phyloP scores from a whole-genome alignment of 345 rosid species.

The Salix udensis region DNA sequence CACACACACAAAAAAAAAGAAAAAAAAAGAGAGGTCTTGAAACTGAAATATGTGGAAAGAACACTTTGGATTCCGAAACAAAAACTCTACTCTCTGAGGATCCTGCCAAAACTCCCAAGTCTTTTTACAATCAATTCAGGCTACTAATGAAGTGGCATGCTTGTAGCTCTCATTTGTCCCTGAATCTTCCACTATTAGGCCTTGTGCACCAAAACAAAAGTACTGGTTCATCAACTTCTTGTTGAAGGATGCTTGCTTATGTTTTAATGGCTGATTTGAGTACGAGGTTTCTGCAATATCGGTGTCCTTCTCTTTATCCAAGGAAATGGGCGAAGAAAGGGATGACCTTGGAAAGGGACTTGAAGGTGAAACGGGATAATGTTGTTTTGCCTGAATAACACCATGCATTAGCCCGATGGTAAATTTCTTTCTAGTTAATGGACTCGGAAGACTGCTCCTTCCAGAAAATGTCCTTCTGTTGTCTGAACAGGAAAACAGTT shows the following conservation, averaged over 20 bases:
- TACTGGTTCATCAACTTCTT: slow-evolving; percentile 60
- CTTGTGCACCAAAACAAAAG: slow-evolving; percentile 64
- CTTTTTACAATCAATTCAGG: slow-evolving; percentile 22
- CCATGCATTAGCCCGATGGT: slow-evolving; percentile 67
- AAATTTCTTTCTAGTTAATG: slow-evolving; percentile 54
- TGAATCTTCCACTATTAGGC: slow-evolving; percentile 45
- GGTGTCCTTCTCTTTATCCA: slow-evolving; percentile 24
- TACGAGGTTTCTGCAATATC: slow-evolving; percentile 8
- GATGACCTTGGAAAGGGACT: slow-evolving; percentile 39
- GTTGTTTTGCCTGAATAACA: slow-evolving; percentile 55
- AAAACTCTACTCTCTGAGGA: background rate
- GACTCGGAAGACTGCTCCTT: slow-evolving; percentile 68
- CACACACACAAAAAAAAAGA: no score
- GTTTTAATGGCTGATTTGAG: slow-evolving; percentile 18
- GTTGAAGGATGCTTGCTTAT: slow-evolving; percentile 39
- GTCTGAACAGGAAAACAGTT: slow-evolving; percentile 38
- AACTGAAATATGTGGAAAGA: background rate
- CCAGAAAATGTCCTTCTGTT: slow-evolving; percentile 41
- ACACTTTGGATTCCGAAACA: background rate
- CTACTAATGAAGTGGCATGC: slow-evolving; percentile 42
- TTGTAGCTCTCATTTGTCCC: slow-evolving; percentile 33
- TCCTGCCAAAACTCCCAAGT: background rate
- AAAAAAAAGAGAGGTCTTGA: no score
- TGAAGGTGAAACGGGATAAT: slow-evolving; percentile 30
- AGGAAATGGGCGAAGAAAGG: slow-evolving; percentile 33